Evolutionary conservation across 495 filamentous ascomycete genomes (phyloP), one percentile per base, ranked within the genome.

Genomic region (Cryomyces antarcticus): DNA sequence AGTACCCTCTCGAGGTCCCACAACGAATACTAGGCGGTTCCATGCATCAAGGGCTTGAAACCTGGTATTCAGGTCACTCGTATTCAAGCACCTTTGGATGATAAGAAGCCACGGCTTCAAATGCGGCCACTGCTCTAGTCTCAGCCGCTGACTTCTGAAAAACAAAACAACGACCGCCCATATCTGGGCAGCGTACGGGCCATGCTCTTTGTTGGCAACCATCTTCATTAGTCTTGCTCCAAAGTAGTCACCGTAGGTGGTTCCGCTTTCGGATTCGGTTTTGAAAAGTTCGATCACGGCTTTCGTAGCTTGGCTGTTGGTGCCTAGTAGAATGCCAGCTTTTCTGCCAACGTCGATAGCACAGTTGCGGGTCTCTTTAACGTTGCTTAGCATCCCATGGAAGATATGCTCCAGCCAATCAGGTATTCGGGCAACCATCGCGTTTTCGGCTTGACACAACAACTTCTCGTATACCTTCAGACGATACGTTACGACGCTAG

Each of bases 321-420:
- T 69, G 4, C 83, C 82, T 1, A 80, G 62, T 3, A 59, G 57
- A 30, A 74, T 66, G 11, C 78, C 73, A 3, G 77, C 71, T 39
- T 80, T 70, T 0, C 77, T 65, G 1, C 84, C 81, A 12, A 87
- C 67, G 1, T 68, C 57, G 24, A 96, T 77, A 9, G 86, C 84
- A n/a, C 72, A 70, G 3, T 63, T 55, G 36, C 83, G 66, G 31
- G 82, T 77, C 37, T 93, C 85, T 48, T 77, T 81, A 40, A 85
- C 57, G 41, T 59, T 75, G 56, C 82, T 82, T 17, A 93, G 70
- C 60, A 93, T 72, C 29, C 83, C 82, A 24, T 68, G 71, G 42
- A 95, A 73, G n/a, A 93, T 57, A 54, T 87, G 77, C 29, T 77
- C 62, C 33, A 93, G 67, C 87, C 88, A 96, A 41, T 79, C 65